Percentiles rank a stretch among this genome's conserved stretches.
phyloP scores from a whole-genome alignment of 2,329 filamentous ascomycete genomes.

The Penicillium brasilianum region DNA sequence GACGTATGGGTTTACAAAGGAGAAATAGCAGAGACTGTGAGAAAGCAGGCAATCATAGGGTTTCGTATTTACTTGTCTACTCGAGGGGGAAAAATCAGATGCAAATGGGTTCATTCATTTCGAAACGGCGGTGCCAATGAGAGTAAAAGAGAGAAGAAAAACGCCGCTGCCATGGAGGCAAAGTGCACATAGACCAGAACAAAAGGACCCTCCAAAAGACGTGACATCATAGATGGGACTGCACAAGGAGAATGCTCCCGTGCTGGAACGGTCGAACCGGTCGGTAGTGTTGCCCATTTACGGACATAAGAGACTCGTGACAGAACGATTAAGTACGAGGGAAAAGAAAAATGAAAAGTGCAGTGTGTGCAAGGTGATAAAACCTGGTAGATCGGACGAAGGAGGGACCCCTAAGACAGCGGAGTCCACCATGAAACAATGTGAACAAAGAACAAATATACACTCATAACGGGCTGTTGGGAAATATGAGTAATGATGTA shows the following conservation, averaged over 20 bases:
- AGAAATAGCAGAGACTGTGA: constrained; percentile 24
- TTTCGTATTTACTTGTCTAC: background rate
- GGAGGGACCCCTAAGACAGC: background rate
- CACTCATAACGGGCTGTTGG: constrained; percentile 28
- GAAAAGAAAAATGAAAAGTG: constrained; percentile 14
- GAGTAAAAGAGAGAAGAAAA: constrained; percentile 19
- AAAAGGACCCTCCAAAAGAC: constrained; percentile 24
- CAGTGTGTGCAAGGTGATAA: background rate
- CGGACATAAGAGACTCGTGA: constrained; percentile 45
- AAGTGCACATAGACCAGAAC: constrained; percentile 29
- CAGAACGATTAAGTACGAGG: constrained; percentile 31
- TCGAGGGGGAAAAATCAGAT: constrained; percentile 2
- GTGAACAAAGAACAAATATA: constrained; percentile 29
- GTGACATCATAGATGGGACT: constrained; percentile 28
- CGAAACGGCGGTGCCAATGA: constrained; percentile 24
- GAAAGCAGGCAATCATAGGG: background rate
- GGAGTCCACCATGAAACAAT: constrained; percentile 10
- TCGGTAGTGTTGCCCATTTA: constrained; percentile 34
- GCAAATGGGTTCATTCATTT: constrained; percentile 23
- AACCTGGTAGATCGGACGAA: background rate
- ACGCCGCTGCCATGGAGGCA: constrained; percentile 32
- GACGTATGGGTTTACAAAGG: constrained; percentile 58
- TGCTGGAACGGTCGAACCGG: constrained; percentile 19
- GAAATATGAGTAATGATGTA: constrained; percentile 13
- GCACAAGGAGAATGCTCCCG: constrained; percentile 30